phyloP scores from a whole-genome alignment of 1,284 basidiomycete genomes.

The Cryptococcus maquisensis region DNA sequence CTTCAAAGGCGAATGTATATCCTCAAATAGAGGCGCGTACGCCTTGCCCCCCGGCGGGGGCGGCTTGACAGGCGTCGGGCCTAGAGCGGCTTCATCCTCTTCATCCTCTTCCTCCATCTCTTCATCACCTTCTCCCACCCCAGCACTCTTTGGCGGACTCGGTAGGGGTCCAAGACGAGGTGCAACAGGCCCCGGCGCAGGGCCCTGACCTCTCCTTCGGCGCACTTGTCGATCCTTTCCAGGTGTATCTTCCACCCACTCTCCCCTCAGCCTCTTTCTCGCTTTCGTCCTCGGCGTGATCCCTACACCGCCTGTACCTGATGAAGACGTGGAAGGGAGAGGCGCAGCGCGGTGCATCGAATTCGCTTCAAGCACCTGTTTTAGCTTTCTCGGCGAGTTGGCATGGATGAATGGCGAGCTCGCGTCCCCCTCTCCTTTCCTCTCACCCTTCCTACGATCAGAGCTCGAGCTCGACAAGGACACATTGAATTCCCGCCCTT shows the following conservation, averaged over 20 bases:
- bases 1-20: background rate
- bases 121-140: slow-evolving; percentile 8
- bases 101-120: slow-evolving; percentile 6
- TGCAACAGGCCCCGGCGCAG: background rate
- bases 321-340: slow-evolving; percentile 33
- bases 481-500: background rate
- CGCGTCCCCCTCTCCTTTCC: background rate
- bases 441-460: background rate
- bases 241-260: slow-evolving; percentile 43
- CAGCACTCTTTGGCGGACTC: background rate
- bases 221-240: slow-evolving; percentile 22
- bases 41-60: slow-evolving; percentile 1
- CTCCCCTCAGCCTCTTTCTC: slow-evolving; percentile 43
- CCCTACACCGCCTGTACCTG: slow-evolving; percentile 21
- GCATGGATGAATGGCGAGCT: slow-evolving; percentile 41
- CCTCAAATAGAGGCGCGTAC: slow-evolving; percentile 16
- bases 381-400: slow-evolving; percentile 37
- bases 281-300: slow-evolving; percentile 46
- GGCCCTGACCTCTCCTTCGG: slow-evolving; percentile 8
- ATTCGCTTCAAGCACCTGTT: slow-evolving; percentile 37
- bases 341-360: slow-evolving; percentile 32
- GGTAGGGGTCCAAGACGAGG: background rate
- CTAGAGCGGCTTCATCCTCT: slow-evolving; percentile 33
- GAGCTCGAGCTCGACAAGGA: too few relatives aligned
- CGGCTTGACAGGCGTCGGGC: slow-evolving; percentile 34